Conservation (phyloP, 306 rosid genomes). For the Oemleria cerasiformis region DNA sequence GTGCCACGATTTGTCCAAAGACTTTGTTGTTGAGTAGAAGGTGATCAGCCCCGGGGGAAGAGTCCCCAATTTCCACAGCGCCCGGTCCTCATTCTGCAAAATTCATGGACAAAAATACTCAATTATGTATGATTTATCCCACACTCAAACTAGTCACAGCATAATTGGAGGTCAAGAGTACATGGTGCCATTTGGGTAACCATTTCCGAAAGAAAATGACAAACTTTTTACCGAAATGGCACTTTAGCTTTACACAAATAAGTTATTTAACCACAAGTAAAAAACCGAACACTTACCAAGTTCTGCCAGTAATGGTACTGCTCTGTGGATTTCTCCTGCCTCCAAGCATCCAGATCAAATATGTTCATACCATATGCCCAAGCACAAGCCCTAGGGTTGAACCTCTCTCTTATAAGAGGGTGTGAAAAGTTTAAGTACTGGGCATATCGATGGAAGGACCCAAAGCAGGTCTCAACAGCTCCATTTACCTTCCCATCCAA, state of each 20-base stretch:
- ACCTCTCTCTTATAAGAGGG: constrained; percentile 67
- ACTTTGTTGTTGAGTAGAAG: constrained; percentile 83
- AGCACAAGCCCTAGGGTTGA: constrained; percentile 89
- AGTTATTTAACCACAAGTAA: background rate
- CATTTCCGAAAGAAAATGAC: background rate
- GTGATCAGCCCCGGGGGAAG: constrained; percentile 84
- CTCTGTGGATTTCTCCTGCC: constrained; percentile 78
- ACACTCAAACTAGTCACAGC: background rate
- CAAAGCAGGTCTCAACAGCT: constrained; percentile 96
- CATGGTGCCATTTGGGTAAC: background rate
- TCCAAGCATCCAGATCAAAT: constrained; percentile 97
- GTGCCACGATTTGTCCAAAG: constrained; percentile 97
- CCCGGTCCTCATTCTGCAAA: constrained; percentile 69
- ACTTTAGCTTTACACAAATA: background rate
- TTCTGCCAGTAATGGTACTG: constrained; percentile 91
- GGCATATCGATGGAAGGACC: constrained; percentile 80
- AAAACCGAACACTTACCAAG: constrained; percentile 49
- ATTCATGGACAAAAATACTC: constrained; percentile 16
- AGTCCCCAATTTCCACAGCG: constrained; percentile 69
- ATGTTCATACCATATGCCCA: constrained; percentile 96
- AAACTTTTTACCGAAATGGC: background rate
- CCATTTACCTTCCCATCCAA: constrained; percentile 94
- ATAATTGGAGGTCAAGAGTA: background rate
- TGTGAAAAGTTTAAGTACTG: constrained; percentile 88
- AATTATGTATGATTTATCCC: background rate